Base-by-base conservation (phyloP, 768 basidiomycete genomes). In the Agaricus blazei region DNA sequence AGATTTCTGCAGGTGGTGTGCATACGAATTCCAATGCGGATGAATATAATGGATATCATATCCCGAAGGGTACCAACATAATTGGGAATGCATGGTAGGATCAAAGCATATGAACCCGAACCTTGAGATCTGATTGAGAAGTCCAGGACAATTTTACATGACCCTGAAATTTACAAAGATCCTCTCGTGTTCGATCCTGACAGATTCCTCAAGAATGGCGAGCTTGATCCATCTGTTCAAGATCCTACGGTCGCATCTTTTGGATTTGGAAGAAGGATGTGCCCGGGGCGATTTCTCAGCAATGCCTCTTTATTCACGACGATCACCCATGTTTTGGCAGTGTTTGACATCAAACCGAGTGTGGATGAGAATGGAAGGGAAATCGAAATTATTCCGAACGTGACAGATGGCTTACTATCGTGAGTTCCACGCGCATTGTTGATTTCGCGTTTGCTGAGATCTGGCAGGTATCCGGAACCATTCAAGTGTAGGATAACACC, bases 221-320 rank as follows among this genome's bases (percentile, higher is more conserved):
- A 65, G 45, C 58, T 63, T 27, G 61, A 66, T 54, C 60, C 63
- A 0, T 47, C 62, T 42, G 63, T 63, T 9, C 59, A 60, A 28
- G 60, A 68, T 48, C 67, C 70, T 5, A 63, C 60, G 15, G 54
- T 54, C 23, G 63, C 64, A 31, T 66, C 64, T 23, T 72, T 71
- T 56, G 68, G 72, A 14, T 70, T 64, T 59, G 72, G 72, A 8
- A 43, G 46, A 31, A 66, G 68, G 46, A 64, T 67, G 19, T 68
- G 66, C n/a, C 64, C 67, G 3, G 67, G 66, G 12, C 52, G 65
- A 37, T 48, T 65, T 43, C 54, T 66, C 53, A 62, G 57, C 41
- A 61, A 66, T 14, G 62, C 65, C 31, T 61, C 64, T 12, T 57
- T 67, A 8, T 68, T 57, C 36, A 34, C 51, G 1, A 58, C 60